Evolutionary conservation across 2,329 filamentous ascomycete species (phyloP).

Genomic region (Aschersonia sp.): DNA sequence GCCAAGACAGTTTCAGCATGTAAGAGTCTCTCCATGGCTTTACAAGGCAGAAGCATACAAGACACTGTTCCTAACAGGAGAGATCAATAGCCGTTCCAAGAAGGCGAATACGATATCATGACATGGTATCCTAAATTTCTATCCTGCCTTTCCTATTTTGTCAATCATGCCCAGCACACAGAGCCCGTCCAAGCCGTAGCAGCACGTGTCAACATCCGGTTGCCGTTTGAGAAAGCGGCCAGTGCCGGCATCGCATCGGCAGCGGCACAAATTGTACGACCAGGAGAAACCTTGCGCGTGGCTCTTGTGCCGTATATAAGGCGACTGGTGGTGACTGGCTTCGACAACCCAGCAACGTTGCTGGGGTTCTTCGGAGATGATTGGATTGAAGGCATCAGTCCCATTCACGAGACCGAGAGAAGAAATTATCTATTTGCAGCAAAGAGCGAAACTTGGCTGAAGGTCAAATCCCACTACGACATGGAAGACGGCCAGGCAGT

Average conservation of each 20-base stretch:
- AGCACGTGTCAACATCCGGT: conserved; percentile 78
- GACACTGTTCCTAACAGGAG: no score
- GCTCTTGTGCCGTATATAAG: conserved; percentile 72
- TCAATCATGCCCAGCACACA: conserved; percentile 80
- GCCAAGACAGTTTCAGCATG: not conserved
- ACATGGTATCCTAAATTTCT: conserved; percentile 89
- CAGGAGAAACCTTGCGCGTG: conserved; percentile 5
- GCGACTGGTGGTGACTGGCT: conserved; percentile 78
- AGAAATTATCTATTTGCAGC: conserved; percentile 91
- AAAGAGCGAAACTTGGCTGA: conserved; percentile 81
- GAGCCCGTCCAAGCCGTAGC: conserved; percentile 74
- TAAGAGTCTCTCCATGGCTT: not conserved
- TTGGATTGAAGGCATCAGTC: conserved; percentile 66
- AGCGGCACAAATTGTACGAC: not conserved
- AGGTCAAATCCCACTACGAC: conserved; percentile 83
- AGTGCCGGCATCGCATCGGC: conserved; percentile 4
- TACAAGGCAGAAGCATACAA: not conserved
- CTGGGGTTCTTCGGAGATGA: conserved; percentile 96
- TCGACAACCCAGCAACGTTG: conserved; percentile 74
- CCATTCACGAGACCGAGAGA: conserved; percentile 75
- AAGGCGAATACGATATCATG: conserved; percentile 59
- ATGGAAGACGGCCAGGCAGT: conserved; percentile 70
- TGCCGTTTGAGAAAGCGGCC: conserved; percentile 62
- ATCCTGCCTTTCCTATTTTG: conserved; percentile 79
- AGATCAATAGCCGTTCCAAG: conserved; percentile 23